Evolutionary conservation across 108 stramenopile genomes (phyloP), one percentile per base, ranked within the genome.

Genomic region (Halocafeteria seosinensis): DNA sequence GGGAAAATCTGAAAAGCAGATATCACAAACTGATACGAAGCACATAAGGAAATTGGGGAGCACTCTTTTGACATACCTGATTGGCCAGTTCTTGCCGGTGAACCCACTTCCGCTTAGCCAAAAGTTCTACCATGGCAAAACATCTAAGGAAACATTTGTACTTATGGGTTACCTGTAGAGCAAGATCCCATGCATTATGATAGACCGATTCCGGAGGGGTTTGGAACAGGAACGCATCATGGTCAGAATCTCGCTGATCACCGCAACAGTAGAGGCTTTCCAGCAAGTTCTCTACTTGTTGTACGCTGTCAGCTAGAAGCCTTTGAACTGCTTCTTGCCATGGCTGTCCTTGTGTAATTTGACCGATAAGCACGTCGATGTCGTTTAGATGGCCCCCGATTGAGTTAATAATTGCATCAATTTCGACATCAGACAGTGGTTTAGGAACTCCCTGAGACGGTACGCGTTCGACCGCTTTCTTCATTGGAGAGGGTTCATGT

Each of bases 371-470:
- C 57, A 5, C 2, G 2, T 8, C 57, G 34, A 59, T 2, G 57
- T 59, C 57, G 13, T 59, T 59, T 35, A 59, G 6, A n/a, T 59
- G 5, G 11, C 57, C 57, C 13, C 57, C 57, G 34, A 59, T 35
- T 11, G 21, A 13, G 57, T 6, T 12, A 6, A 59, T 28, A 11
- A 59, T 2, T 33, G 11, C n/a, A 13, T 59, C 25, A 13, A 30
- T 17, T 35, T 59, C 57, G 17, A 2, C 2, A 11, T 6, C 57
- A 35, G 27, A 35, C 17, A 59, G 57, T 13, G 17, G 57, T 5
- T 12, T 33, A 12, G 25, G 2, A 2, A 28, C 9, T 8, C 53
- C 9, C 9, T 55, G 8, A 31, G 8, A 8, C 9, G 29, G 8
- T 31, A 12, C 53, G 5, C 9, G 9, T n/a, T n/a, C n/a, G n/a